Evolutionary conservation across 345 rosid genomes (phyloP).

Genomic region (Citrus sp.): DNA sequence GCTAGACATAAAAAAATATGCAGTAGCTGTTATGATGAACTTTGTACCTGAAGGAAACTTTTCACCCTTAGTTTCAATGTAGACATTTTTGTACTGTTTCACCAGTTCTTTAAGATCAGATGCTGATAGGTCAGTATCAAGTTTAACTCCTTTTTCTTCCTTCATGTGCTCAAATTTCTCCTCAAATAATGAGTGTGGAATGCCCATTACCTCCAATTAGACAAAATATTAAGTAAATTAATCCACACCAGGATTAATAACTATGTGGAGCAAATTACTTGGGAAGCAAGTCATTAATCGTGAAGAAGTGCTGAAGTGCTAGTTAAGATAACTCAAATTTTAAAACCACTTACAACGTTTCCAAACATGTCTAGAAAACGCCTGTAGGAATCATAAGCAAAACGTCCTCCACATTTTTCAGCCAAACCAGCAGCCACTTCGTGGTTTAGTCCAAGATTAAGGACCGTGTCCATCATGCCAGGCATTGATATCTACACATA

Average conservation of each 20-base stretch:
- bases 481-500: constrained; percentile 82
- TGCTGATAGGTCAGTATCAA: constrained; percentile 70
- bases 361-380: constrained; percentile 98
- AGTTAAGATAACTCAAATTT: background rate
- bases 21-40: background rate
- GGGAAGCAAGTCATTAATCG: background rate
- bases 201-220: constrained; percentile 69
- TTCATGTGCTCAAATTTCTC: constrained; percentile 71
- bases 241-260: background rate
- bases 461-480: constrained; percentile 99
- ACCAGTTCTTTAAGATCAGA: constrained; percentile 80
- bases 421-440: constrained; percentile 72
- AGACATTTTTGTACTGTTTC: constrained; percentile 76
- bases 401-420: constrained; percentile 83
- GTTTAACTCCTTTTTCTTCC: constrained; percentile 54
- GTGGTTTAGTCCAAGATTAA: constrained; percentile 89
- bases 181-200: constrained; percentile 78
- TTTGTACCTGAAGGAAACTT: constrained; percentile 80
- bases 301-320: background rate
- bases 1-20: background rate
- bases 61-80: constrained; percentile 55
- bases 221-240: constrained; percentile 8
- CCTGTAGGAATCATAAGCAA: constrained; percentile 84
- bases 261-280: background rate
- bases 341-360: constrained; percentile 64